Evolutionary conservation across 2,329 filamentous ascomycete genomes (phyloP).

Genomic region (Clonostachys solani): DNA sequence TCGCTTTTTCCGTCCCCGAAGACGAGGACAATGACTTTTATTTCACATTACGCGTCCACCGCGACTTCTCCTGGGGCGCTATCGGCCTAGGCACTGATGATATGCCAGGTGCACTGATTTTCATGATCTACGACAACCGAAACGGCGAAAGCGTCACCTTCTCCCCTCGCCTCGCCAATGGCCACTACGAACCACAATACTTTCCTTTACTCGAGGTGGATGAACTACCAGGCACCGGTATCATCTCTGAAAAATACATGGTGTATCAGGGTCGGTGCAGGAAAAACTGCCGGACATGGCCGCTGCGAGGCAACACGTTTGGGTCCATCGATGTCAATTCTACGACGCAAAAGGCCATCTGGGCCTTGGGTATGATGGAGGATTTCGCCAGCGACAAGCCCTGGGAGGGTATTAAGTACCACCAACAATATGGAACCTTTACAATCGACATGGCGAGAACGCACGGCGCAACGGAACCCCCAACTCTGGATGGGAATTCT

Average conservation of each 20-base stretch:
- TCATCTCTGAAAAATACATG: slow-evolving; percentile 35
- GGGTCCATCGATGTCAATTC: slow-evolving; percentile 47
- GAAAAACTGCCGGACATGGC: slow-evolving; percentile 47
- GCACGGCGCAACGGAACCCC: slow-evolving; percentile 35
- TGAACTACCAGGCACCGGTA: slow-evolving; percentile 39
- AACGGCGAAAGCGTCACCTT: slow-evolving; percentile 47
- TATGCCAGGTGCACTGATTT: slow-evolving; percentile 47
- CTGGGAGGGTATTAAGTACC: slow-evolving; percentile 42
- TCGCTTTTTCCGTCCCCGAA: slow-evolving; percentile 45
- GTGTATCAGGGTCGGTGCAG: slow-evolving; percentile 47
- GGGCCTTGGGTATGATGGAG: slow-evolving; percentile 47
- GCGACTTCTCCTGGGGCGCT: slow-evolving; percentile 43
- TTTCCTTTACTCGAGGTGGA: slow-evolving; percentile 36
- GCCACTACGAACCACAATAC: slow-evolving; percentile 47
- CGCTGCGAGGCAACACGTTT: slow-evolving; percentile 12
- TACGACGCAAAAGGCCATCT: slow-evolving; percentile 45
- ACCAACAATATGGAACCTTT: slow-evolving; percentile 50
- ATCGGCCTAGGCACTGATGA: slow-evolving; percentile 48
- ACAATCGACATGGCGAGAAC: slow-evolving; percentile 50
- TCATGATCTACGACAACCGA: slow-evolving; percentile 48
- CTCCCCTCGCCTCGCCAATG: slow-evolving; percentile 46
- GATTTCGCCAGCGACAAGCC: slow-evolving; percentile 33
- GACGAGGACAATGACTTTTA: slow-evolving; percentile 42
- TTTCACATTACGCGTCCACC: slow-evolving; percentile 47
- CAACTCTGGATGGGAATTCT: slow-evolving; percentile 26